Base-by-base conservation (phyloP, 768 basidiomycete species). In the Lactifluus subvellereus region DNA sequence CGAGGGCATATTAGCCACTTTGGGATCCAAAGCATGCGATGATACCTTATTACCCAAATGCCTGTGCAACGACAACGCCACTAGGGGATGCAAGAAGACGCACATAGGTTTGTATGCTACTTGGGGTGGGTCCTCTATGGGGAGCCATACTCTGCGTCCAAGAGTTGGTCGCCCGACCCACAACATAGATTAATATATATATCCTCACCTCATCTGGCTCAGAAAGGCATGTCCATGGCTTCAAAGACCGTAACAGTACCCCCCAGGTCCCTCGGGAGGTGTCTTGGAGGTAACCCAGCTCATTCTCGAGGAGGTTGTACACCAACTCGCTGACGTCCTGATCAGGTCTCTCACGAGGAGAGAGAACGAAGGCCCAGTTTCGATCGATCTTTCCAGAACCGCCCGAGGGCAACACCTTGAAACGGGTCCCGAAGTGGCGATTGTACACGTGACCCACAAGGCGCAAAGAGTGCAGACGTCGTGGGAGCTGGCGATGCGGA, bases 401-500 rank as follows among this genome's bases (percentile, higher is more conserved):
- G 27, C 63, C 63, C 20, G 47, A n/a, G 18, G 63, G 63, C 35
- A 20, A 56, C 48, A 64, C 63, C 58, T 55, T 64, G 59, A 60
- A 64, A 30, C 63, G 63, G 2, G 58, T 51, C 40, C 63, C 58
- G n/a, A 60, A 64, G 18, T 60, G 47, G n/a, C 54, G 63, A 32
- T 64, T 64, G 63, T 60, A 60, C 42, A 52, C 58, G 53, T 54
- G 48, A 64, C 58, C 63, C 63, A 64, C n/a, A 64, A 5, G 7
- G 63, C 63, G 35, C 63, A 64, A 14, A 64, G 63, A 42, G 63
- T 45, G 54, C 53, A 55, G 49, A 64, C 54, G 49, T 64, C 63
- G 59, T 64, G 63, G 16, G 63, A 64, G 42, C 63, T 64, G 33
- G 53, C 63, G 27, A 64, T 64, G 14, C 58, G 63, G 7, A 64